These are phyloP conservation scores for Mycosphaerella sp. DNA, from an alignment of 2,329 filamentous ascomycete genomes.

Conservation along the genomic window DNA sequence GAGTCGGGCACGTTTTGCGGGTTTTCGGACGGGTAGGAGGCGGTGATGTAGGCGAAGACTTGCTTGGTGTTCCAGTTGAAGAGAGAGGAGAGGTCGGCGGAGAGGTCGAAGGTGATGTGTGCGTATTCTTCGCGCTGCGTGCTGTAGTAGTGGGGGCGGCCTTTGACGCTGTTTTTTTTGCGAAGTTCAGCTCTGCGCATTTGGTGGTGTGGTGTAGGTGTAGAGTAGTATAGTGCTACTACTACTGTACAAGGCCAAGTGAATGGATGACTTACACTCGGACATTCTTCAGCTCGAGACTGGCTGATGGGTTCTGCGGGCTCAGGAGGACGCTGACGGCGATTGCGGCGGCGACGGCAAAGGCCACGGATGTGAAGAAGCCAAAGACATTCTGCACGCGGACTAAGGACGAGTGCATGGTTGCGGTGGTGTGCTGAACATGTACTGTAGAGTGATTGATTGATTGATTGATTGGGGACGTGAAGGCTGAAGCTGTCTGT, in stretches of 20 bases:
- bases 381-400: constrained; percentile 90
- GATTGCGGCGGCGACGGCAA: constrained; percentile 71
- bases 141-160: constrained; percentile 93
- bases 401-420: constrained; percentile 81
- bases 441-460: too few relatives aligned
- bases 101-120: constrained; percentile 85
- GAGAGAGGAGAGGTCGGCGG: constrained; percentile 82
- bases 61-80: constrained; percentile 99
- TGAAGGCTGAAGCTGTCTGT: too few relatives aligned
- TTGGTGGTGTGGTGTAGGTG: background rate
- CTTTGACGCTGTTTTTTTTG: constrained; percentile 64
- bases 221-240: too few relatives aligned
- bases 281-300: constrained; percentile 64
- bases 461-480: too few relatives aligned
- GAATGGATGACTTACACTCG: constrained; percentile 62
- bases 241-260: too few relatives aligned
- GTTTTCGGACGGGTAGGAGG: constrained; percentile 53
- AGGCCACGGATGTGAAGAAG: constrained; percentile 94
- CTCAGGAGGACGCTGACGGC: constrained; percentile 70
- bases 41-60: constrained; percentile 92
- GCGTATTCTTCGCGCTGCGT: constrained; percentile 93
- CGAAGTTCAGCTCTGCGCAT: too few relatives aligned
- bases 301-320: constrained; percentile 61
- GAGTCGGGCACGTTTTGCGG: constrained; percentile 38
- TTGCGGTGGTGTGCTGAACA: constrained; percentile 30